Evolutionary conservation across 352 stramenopile genomes (phyloP).

Genomic region (Aphanomyces cochlioides): DNA sequence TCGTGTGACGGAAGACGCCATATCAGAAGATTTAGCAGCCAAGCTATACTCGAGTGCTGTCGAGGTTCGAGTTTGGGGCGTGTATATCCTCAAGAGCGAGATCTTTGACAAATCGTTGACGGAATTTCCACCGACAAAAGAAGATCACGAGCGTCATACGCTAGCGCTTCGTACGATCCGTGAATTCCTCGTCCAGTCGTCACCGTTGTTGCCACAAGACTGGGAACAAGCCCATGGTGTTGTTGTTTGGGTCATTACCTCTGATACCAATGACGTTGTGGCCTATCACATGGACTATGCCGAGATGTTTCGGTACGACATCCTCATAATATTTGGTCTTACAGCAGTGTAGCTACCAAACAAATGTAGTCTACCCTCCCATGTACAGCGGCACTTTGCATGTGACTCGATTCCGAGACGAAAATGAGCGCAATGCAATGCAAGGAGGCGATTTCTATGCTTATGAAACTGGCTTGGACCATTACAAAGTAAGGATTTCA

Average conservation of each 20-base stretch:
- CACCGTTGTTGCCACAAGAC: constrained; percentile 36
- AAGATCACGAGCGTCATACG: constrained; percentile 39
- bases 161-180: constrained; percentile 47
- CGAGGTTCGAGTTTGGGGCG: constrained; percentile 56
- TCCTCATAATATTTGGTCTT: not conserved
- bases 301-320: constrained; percentile 52
- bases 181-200: constrained; percentile 47
- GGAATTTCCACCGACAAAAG: constrained; percentile 8
- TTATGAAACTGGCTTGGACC: constrained; percentile 44
- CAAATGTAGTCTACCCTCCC: constrained; percentile 62
- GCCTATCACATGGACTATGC: constrained; percentile 74
- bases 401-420: constrained; percentile 50
- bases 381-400: constrained; percentile 75
- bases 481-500: constrained; percentile 43
- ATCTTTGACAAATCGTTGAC: constrained; percentile 31
- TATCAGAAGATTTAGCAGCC: constrained; percentile 45
- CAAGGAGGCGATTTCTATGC: constrained; percentile 61
- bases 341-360: constrained; percentile 35
- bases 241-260: constrained; percentile 67
- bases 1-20: constrained; percentile 46
- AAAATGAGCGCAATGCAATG: constrained; percentile 22
- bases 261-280: constrained; percentile 54
- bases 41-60: constrained; percentile 56
- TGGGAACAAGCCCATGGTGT: constrained; percentile 48
- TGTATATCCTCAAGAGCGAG: constrained; percentile 47